Evolutionary conservation across 192 early-diverging fungal genomes (phyloP), one percentile per base, ranked within the genome.

Genomic region (Thoreauomyces humboldtii): DNA sequence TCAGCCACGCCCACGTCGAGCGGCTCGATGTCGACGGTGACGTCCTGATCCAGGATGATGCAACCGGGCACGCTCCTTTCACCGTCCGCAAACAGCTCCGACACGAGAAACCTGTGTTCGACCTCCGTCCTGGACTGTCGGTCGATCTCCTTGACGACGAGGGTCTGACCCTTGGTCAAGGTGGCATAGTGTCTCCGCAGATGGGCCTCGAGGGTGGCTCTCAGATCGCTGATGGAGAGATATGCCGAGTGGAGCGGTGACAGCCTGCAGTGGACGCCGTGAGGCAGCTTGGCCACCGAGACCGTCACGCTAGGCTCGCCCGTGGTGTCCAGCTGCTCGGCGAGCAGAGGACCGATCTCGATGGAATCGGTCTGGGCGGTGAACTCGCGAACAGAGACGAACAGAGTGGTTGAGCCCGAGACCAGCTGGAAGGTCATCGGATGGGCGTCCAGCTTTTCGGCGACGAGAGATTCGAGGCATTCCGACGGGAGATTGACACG

Each of bases 371-470:
- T 86, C 4, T 73, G 72, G 1, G 78, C 62, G 43, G 85, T 86
- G 55, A 90, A 92, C 63, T 90, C 90, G 43, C 84, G 81, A 46
- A 92, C 90, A n/a, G 87, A 85, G 44, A 83, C 80, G 50, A 84
- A 80, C 22, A 79, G 68, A 7, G 71, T 53, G 19, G 76, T 73
- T 32, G 69, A 58, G 22, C 80, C 73, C 69, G 82, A 80, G 25
- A 72, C 70, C 34, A 88, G 71, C 41, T 83, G 70, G 55, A 88
- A 88, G 15, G 82, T 86, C 28, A 84, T 54, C 1, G 86, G 86
- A 25, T 78, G 81, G n/a, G 82, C 36, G 21, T 35, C 14, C 17
- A 15, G 7, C 17, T 48, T 0, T 25, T 46, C 59, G 22, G 25
- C 15, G 11, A 36, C 24, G 80, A 86, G 61, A 32, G 76, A 61